Evolutionary conservation across 768 basidiomycete species (phyloP).

Genomic region (Rhodosporidiobolus sp.): DNA sequence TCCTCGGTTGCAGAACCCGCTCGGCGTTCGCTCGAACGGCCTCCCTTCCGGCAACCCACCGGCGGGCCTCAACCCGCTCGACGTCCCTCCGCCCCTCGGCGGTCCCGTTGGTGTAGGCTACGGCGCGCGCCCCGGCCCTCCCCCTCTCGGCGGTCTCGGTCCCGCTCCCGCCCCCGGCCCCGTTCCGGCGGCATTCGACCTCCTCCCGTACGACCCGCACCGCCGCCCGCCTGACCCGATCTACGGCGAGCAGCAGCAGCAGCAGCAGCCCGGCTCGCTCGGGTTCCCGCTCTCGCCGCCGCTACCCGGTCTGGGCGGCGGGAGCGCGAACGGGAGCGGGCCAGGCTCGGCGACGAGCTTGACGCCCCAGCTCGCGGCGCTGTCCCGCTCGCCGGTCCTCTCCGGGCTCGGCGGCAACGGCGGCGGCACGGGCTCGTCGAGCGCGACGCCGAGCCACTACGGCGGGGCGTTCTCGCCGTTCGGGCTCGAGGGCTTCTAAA

Average conservation of each 20-base stretch:
- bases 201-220: conserved; percentile 12
- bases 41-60: conserved; percentile 12
- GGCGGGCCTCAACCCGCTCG: background rate
- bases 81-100: background rate
- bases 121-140: background rate
- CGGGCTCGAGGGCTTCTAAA: background rate
- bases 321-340: too few species aligned
- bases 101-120: too few species aligned
- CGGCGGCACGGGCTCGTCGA: background rate
- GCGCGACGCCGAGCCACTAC: background rate
- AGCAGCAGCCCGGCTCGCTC: background rate
- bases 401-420: too few species aligned
- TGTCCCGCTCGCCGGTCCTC: too few species aligned
- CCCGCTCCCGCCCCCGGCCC: background rate
- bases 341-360: background rate
- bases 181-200: background rate
- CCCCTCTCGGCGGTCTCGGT: too few species aligned
- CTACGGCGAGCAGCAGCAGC: conserved; percentile 12
- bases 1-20: conserved; percentile 64
- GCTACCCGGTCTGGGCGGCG: too few species aligned
- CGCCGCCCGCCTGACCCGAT: conserved; percentile 32
- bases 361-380: too few species aligned
- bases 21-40: conserved; percentile 57
- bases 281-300: background rate
- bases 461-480: conserved; percentile 21